A percentile compares a stretch with the other conserved stretches of the same genome.
phyloP scores from a whole-genome alignment of 768 basidiomycete species.

The Tulasnella sp. region DNA sequence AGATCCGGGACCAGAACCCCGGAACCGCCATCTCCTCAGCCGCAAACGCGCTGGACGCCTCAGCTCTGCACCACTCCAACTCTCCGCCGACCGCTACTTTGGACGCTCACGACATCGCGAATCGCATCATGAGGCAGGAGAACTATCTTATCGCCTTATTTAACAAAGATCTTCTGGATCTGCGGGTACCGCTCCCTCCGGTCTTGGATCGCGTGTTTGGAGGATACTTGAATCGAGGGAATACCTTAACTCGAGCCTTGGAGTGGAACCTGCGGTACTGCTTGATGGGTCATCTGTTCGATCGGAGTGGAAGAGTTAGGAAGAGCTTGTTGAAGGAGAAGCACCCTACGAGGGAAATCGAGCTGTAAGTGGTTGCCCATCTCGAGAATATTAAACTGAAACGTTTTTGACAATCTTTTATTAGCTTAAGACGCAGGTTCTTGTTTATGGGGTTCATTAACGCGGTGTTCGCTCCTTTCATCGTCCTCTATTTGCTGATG shows the following conservation, averaged over 20 bases:
- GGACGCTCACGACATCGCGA: constrained; percentile 96
- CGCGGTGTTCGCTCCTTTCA: constrained; percentile 91
- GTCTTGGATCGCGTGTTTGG: constrained; percentile 40
- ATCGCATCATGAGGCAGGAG: constrained; percentile 94
- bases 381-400: too few relatives aligned
- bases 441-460: constrained; percentile 97
- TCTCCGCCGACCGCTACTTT: constrained; percentile 72
- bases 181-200: constrained; percentile 67
- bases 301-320: constrained; percentile 76
- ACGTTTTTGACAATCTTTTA: too few relatives aligned
- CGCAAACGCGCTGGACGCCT: constrained; percentile 21
- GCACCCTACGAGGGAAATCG: constrained; percentile 35
- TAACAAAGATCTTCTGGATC: constrained; percentile 90
- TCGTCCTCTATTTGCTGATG: constrained; percentile 90
- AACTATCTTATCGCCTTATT: constrained; percentile 97
- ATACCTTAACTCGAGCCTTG: constrained; percentile 73
- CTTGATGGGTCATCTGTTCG: constrained; percentile 90
- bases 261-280: constrained; percentile 98
- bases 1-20: constrained; percentile 88
- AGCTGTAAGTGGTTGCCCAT: not conserved
- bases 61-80: constrained; percentile 24
- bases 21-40: constrained; percentile 62
- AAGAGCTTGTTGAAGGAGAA: constrained; percentile 84
- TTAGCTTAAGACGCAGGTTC: constrained; percentile 70
- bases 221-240: constrained; percentile 43